Evolutionary conservation across 306 rosid species (phyloP).

Genomic region (Urtica urens): DNA sequence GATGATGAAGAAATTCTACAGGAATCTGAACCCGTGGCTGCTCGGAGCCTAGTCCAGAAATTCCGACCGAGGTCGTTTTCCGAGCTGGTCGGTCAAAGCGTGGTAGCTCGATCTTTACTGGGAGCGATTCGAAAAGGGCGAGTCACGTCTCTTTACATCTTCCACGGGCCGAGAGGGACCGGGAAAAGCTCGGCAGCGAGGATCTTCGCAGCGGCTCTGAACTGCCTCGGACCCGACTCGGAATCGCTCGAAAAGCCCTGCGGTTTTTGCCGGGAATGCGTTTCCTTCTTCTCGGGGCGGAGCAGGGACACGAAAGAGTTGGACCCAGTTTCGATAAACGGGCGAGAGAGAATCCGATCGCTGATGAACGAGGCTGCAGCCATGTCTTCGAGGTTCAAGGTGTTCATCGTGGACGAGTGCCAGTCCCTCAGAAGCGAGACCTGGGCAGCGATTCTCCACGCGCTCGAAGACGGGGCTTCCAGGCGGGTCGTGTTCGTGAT

Average conservation of each 20-base stretch:
- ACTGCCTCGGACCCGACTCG: constrained; percentile 49
- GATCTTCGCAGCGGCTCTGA: constrained; percentile 74
- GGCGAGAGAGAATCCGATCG: constrained; percentile 47
- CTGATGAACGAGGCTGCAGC: constrained; percentile 44
- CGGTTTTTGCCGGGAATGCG: constrained; percentile 61
- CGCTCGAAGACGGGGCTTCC: constrained; percentile 46
- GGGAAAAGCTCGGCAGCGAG: constrained; percentile 81
- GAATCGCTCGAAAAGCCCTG: constrained; percentile 65
- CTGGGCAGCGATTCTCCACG: constrained; percentile 54
- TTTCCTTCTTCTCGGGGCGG: constrained; percentile 54
- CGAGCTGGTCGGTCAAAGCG: constrained; percentile 78
- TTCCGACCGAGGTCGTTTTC: constrained; percentile 58
- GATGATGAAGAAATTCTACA: constrained; percentile 32
- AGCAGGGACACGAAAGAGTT: constrained; percentile 62
- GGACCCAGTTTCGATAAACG: constrained; percentile 61
- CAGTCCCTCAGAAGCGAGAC: constrained; percentile 51
- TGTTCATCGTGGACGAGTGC: constrained; percentile 81
- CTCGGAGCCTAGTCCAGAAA: constrained; percentile 59
- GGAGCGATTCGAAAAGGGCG: constrained; percentile 60
- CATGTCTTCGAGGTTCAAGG: constrained; percentile 53
- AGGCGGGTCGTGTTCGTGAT: constrained; percentile 59
- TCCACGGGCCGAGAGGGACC: constrained; percentile 78
- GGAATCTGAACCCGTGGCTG: constrained; percentile 37
- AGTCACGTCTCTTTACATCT: constrained; percentile 60
- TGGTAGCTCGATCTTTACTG: constrained; percentile 62